Base-by-base conservation (phyloP, 129 eudicot species). In the Logfia minima region DNA sequence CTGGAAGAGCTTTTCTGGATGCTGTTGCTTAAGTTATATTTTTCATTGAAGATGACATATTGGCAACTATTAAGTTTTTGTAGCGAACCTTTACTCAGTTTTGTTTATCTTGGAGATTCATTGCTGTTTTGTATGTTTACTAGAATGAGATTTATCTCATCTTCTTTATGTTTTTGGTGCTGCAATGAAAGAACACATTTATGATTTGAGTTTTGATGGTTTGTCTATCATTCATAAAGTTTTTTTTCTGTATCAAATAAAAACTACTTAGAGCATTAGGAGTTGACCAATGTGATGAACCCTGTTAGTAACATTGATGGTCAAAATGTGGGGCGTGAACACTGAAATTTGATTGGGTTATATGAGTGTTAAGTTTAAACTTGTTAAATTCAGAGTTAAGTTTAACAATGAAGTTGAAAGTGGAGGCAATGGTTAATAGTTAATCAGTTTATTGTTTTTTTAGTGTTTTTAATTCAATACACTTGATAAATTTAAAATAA, bases 1-100 rank as follows among this genome's bases (percentile, higher is more conserved):
- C 98, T 18, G 98, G 98, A 72, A 84, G 87, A 75, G 95, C 95
- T n/a, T 91, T 89, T 43, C 65, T 91, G 41, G 81, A 84, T 52
- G 90, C 88, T n/a, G 84, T 79, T 71, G 84, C 85, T 51, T 86
- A 82, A 75, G 81, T 58, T 32, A n/a, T 67, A 45, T 43, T 41
- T 18, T 74, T 48, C n/a, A 8, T 17, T 37, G 48, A 43, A 45
- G 19, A 45, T 45, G 53, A 48, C 41, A 56, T 53, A 11, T 68
- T 28, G 55, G 32, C 10, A 26, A 43, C 51, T 10, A 23, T 8
- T 6, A 23, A 28, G 17, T 60, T 21, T 41, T 41, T 72, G 24
- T 67, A 68, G 63, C 24, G 69, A 14, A 32, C 34, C 6, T 63
- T 32, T 19, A 64, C 62, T 32, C 45, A 5, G 74, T 37, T 71